phyloP scores from a whole-genome alignment of 1,284 basidiomycete species.

The Afroboletus lepidellus region DNA sequence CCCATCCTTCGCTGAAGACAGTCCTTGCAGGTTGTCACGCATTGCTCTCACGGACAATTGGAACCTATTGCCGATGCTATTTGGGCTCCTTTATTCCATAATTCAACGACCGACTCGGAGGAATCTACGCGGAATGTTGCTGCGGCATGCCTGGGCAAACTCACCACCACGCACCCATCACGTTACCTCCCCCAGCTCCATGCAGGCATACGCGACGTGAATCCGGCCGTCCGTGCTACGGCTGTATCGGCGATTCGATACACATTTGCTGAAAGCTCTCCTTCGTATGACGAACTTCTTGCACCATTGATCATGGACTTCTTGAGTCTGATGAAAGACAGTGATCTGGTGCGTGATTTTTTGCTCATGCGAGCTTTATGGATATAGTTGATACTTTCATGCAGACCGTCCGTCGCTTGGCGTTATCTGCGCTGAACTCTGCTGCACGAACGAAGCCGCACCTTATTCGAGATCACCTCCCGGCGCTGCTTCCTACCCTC shows the following conservation, averaged over 20 bases:
- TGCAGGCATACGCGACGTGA: conserved; percentile 69
- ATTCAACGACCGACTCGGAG: conserved; percentile 75
- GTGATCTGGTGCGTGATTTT: conserved; percentile 66
- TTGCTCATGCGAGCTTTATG: background rate
- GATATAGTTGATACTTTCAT: conserved; percentile 5
- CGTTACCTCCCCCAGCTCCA: conserved; percentile 92
- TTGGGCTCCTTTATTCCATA: conserved; percentile 89
- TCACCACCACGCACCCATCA: conserved; percentile 87
- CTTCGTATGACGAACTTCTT: conserved; percentile 85
- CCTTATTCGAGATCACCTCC: conserved; percentile 84
- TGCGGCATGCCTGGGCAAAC: conserved; percentile 93
- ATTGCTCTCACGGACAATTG: conserved; percentile 81
- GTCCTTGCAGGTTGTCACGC: conserved; percentile 74
- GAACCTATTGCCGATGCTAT: conserved; percentile 83
- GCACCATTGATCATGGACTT: conserved; percentile 88
- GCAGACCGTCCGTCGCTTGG: conserved; percentile 83
- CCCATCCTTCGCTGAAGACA: background rate
- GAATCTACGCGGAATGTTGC: conserved; percentile 93
- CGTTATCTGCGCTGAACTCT: conserved; percentile 88
- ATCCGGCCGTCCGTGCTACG: conserved; percentile 77
- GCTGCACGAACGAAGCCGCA: conserved; percentile 93
- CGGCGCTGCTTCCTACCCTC: conserved; percentile 74
- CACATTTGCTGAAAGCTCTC: conserved; percentile 87
- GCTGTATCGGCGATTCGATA: conserved; percentile 94
- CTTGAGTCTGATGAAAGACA: conserved; percentile 82